Evolutionary conservation across 164 flowering plant species (phyloP), one percentile per base, ranked within the genome.

Genomic region (Kingdonia uniflora): DNA sequence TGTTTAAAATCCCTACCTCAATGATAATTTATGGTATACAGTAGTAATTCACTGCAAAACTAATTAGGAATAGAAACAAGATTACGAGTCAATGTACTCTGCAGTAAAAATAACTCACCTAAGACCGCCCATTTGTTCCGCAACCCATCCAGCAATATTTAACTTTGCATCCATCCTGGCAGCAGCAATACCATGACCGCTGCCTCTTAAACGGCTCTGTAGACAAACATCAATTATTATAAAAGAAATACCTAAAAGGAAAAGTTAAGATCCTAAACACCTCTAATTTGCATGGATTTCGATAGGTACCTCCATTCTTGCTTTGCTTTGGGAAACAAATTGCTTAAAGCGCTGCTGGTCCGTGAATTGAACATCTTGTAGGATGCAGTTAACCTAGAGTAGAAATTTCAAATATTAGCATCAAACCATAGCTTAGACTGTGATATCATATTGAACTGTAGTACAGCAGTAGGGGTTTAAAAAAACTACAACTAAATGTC

Each of bases 101-200:
- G 6, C 4, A 29, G 35, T 29, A 29, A 55, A 38, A 42, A 23
- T 17, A 48, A 26, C 65, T 49, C 42, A 94, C 99, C 99, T 94
- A 66, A 85, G 53, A 53, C 99, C 99, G 68, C 99, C 99, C 99
- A 94, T 94, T 69, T 94, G 95, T 68, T 94, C 99, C 64, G 82
- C 64, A 42, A 94, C 60, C 97, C 96, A 94, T 41, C 99, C 99
- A 6, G 97, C 92, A 69, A 68, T 69, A 66, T 89, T 94, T 62
- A 89, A 75, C 71, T 85, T 92, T 10, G 92, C 92, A 75, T 87
- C 96, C 99, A 94, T 89, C 71, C 99, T 87, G 14, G 95, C 76
- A 59, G 97, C 90, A 21, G 97, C 97, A 66, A 94, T 73, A 69
- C 92, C 92, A 79, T 94, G 97, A 49, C 99, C 99, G 71, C 97